Conservation (phyloP, 2,329 filamentous ascomycete genomes). For the Elsinoe necatrix region DNA sequence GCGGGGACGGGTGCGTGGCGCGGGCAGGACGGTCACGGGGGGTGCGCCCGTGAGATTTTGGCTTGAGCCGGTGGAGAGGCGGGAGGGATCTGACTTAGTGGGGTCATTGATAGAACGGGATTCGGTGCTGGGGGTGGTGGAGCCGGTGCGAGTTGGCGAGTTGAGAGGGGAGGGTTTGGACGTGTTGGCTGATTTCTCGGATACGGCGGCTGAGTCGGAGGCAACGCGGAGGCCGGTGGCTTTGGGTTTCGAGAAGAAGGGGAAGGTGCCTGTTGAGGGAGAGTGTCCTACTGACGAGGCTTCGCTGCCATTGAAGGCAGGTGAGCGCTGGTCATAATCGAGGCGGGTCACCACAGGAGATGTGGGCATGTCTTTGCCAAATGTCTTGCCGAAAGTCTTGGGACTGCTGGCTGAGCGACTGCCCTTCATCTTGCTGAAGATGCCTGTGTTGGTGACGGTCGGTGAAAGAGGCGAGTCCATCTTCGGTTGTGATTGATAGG, state of each 20-base stretch:
- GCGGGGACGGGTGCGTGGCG: slow-evolving; percentile 24
- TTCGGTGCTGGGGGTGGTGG: slow-evolving; percentile 55
- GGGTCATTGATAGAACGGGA: slow-evolving; percentile 32
- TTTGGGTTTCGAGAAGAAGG: slow-evolving; percentile 37
- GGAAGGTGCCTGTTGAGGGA: slow-evolving; percentile 32
- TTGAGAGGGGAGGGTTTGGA: slow-evolving; percentile 43
- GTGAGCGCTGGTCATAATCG: slow-evolving; percentile 38
- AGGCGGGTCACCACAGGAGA: slow-evolving; percentile 51
- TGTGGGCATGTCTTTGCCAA: slow-evolving; percentile 27
- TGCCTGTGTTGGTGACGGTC: slow-evolving; percentile 56
- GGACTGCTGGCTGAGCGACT: slow-evolving; percentile 37
- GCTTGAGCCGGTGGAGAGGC: slow-evolving; percentile 38
- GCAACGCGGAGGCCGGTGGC: slow-evolving; percentile 70
- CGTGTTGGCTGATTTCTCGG: slow-evolving; percentile 41
- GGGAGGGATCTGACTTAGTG: slow-evolving; percentile 28
- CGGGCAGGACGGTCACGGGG: slow-evolving; percentile 21
- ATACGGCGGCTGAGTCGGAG: slow-evolving; percentile 60
- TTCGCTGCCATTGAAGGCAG: slow-evolving; percentile 36
- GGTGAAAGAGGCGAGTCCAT: slow-evolving; percentile 30
- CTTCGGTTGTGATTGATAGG: slow-evolving; percentile 65
- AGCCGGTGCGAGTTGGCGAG: slow-evolving; percentile 69
- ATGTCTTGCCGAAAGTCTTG: slow-evolving; percentile 35
- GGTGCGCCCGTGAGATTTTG: slow-evolving; percentile 28
- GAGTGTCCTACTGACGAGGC: slow-evolving; percentile 41
- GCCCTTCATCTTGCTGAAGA: slow-evolving; percentile 37